These are phyloP conservation scores for Nematodospora anomalae DNA, from an alignment of 1,139 yeast genomes.

Conservation along the genomic window DNA sequence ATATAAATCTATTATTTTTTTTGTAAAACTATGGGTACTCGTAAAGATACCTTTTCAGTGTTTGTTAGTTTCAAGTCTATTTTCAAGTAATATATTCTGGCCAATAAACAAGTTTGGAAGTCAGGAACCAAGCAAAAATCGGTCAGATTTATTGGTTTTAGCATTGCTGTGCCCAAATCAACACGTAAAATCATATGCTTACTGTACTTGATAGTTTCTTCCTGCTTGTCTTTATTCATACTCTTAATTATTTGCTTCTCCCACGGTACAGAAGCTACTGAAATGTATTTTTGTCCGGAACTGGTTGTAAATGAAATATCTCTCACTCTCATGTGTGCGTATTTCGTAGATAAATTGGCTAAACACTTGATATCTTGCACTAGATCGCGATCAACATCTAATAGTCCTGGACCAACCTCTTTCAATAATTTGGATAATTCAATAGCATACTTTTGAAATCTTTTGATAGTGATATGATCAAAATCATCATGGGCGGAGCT, in stretches of 20 bases:
- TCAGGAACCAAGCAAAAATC: slow-evolving; percentile 40
- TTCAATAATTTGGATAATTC: slow-evolving; percentile 31
- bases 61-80: slow-evolving; percentile 31
- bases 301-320: slow-evolving; percentile 3
- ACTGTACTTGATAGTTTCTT: slow-evolving; percentile 8
- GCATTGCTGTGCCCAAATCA: slow-evolving; percentile 16
- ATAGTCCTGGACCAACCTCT: slow-evolving; percentile 23
- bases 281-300: slow-evolving; percentile 1
- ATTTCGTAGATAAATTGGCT: slow-evolving; percentile 33
- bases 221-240: slow-evolving; percentile 1
- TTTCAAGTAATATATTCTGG: slow-evolving; percentile 36
- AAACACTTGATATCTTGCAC: slow-evolving; percentile 34
- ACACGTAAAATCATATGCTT: slow-evolving; percentile 16
- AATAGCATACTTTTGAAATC: slow-evolving; percentile 34
- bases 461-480: slow-evolving; percentile 30
- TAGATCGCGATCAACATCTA: slow-evolving; percentile 27
- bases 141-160: slow-evolving; percentile 13
- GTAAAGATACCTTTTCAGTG: slow-evolving; percentile 28
- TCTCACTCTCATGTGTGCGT: slow-evolving; percentile 23
- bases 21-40: slow-evolving; percentile 34
- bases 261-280: slow-evolving; percentile 10
- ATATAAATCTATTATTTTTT: slow-evolving; percentile 3
- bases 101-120: slow-evolving; percentile 37
- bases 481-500: slow-evolving; percentile 27
- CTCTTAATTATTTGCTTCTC: slow-evolving; percentile 7